A percentile compares a stretch with the other conserved stretches of the same genome.
Evolutionary conservation across 1,284 basidiomycete genomes (phyloP).

Genomic region (Ganoderma multipileum): DNA sequence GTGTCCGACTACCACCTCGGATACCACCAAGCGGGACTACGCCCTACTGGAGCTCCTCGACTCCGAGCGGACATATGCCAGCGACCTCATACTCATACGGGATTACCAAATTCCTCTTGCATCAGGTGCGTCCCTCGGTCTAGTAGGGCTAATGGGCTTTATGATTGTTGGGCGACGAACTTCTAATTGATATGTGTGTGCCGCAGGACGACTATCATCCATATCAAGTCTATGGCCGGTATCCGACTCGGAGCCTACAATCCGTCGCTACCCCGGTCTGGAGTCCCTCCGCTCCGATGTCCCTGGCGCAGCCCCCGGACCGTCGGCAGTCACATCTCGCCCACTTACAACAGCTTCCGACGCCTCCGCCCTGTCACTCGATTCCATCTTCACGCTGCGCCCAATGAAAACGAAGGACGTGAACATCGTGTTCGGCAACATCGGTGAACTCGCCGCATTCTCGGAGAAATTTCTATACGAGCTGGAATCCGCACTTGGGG

Average conservation of each 20-base stretch:
- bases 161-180: conserved; percentile 5
- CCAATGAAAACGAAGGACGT: conserved; percentile 79
- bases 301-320: conserved; percentile 41
- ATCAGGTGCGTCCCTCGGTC: conserved; percentile 51
- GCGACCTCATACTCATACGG: conserved; percentile 84
- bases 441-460: conserved; percentile 78
- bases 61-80: conserved; percentile 89
- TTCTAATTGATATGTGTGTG: neutral
- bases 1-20: conserved; percentile 28
- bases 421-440: conserved; percentile 81
- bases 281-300: conserved; percentile 40
- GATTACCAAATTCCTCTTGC: conserved; percentile 86
- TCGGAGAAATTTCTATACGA: conserved; percentile 70
- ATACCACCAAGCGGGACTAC: conserved; percentile 79
- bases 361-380: conserved; percentile 51
- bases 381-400: conserved; percentile 23
- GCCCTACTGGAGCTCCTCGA: conserved; percentile 84
- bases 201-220: neutral
- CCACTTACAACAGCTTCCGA: conserved; percentile 59
- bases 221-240: neutral
- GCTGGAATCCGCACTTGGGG: conserved; percentile 46
- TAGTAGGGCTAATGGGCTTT: neutral
- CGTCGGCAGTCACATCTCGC: conserved; percentile 52
- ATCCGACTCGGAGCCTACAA: neutral
- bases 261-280: conserved; percentile 18